Evolutionary conservation across 164 flowering plant species (phyloP).

Genomic region (Amborella trichopoda): DNA sequence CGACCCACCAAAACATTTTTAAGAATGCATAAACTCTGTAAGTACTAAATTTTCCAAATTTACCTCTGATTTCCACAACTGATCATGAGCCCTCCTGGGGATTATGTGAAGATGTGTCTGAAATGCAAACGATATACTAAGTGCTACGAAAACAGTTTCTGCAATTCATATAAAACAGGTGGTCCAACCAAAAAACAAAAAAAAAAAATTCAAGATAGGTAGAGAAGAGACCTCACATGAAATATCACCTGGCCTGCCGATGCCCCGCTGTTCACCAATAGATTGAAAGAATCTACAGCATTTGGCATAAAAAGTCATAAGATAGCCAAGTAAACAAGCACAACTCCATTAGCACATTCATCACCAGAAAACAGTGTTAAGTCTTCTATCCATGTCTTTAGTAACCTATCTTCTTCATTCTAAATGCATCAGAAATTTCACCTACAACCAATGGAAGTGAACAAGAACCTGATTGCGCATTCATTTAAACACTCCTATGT

Average conservation of each 20-base stretch:
- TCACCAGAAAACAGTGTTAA: too few relatives aligned
- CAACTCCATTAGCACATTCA: too few relatives aligned
- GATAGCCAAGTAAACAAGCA: too few relatives aligned
- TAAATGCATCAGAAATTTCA: too few relatives aligned
- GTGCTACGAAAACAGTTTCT: background rate
- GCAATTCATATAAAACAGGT: background rate
- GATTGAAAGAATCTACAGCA: conserved; percentile 90
- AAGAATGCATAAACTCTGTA: background rate
- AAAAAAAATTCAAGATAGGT: background rate
- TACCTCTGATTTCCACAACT: conserved; percentile 88
- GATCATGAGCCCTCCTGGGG: conserved; percentile 68
- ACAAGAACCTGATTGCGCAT: too few relatives aligned
- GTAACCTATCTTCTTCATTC: too few relatives aligned
- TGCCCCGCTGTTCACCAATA: conserved; percentile 74
- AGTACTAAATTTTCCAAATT: background rate
- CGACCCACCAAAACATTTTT: too few relatives aligned
- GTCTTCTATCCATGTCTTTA: too few relatives aligned
- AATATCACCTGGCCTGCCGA: conserved; percentile 90
- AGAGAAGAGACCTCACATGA: conserved; percentile 41
- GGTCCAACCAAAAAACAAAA: background rate
- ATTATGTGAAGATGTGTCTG: conserved; percentile 92
- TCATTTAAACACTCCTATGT: too few relatives aligned
- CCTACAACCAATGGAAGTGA: too few relatives aligned
- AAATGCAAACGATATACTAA: conserved; percentile 2
- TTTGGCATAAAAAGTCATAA: too few relatives aligned